Evolutionary conservation across 345 rosid species (phyloP), one percentile per base, ranked within the genome.

Genomic region (Theobroma cacao): DNA sequence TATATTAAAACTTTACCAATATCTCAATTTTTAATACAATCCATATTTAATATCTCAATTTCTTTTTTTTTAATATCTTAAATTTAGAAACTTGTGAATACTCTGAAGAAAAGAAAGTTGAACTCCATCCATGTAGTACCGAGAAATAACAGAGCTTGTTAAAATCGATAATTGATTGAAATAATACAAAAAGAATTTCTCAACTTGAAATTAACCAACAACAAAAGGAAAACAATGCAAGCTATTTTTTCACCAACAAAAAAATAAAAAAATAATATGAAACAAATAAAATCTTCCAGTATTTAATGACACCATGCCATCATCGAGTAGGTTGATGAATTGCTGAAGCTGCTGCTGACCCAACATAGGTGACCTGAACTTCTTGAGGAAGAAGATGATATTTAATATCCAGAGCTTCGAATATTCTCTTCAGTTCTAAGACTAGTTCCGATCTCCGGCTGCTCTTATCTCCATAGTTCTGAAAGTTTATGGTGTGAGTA

Each of bases 401-500:
- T 64, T 80, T 82, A 8, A 88, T 84, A 33, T 77, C 78, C 11
- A 88, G 81, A 66, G 83, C 88, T 84, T 91, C 88, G 2, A 91
- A 88, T 40, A 80, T 75, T 28, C 40, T 86, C 85, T 87, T 91
- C 72, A 89, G 81, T 81, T 88, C 90, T 45, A 89, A 67, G 47
- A 91, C 78, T 2, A 89, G 83, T 56, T 89, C 90, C 0, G 93
- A 89, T 78, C 91, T 88, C 30, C 91, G 70, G 76, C 81, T 87
- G 67, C 38, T 83, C 81, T 80, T 87, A 30, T 88, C 91, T 5
- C 82, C 90, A 15, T 75, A 82, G 68, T 87, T 86, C 83, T 89
- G 93, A 72, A 89, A 91, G 81, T 89, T 91, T 52, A 87, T 88
- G 47, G 93, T 91, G 83, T 89, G 93, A 67, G 76, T 89, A 7